Base-by-base conservation (phyloP, 139 green algal species). In the Limnomonas spitsbergensis region DNA sequence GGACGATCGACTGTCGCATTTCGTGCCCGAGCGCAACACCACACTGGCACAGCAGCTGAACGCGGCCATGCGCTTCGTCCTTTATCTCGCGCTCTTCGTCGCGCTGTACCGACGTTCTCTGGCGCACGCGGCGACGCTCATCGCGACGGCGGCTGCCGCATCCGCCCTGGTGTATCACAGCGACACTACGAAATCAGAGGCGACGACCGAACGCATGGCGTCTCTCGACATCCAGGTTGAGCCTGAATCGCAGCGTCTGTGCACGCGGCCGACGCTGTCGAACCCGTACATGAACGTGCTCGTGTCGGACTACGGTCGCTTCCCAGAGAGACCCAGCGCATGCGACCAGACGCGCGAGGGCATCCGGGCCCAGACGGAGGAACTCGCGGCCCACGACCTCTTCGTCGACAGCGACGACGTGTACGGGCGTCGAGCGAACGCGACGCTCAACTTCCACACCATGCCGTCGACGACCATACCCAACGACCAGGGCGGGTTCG, bases 221-320 rank as follows among this genome's bases (percentile, higher is more conserved):
- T 20, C 20, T 20, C 14, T 61, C 47, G 47, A 20, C 47, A 20
- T 61, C 47, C 14, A 29, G 14, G 47, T 29, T 14, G 47, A 61
- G 14, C 47, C 47, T 20, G 47, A 29, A 14, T 20, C 14, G 14
- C 14, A 20, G 14, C 14, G 47, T 61, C 20, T 61, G 37, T 68
- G 39, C 38, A 38, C 32, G 20, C 24, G 14, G 20, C 71, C 71
- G 27, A 68, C 71, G 7, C 7, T 9, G 40, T 20, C 24, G 3
- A 77, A 77, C 39, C 71, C 71, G 37, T 77, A 56, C 71, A 77
- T 77, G 71, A 77, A 77, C 71, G 71, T 77, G 24, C 38, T 66
- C 9, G 4, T 52, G 6, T 40, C 69, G 4, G 69, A 75, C 69
- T 38, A 40, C 39, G 40, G 32, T 4, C 7, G 66, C 4, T 66